Evolutionary conservation across 331 rosid genomes (phyloP).

Genomic region (Acacia pycnantha): DNA sequence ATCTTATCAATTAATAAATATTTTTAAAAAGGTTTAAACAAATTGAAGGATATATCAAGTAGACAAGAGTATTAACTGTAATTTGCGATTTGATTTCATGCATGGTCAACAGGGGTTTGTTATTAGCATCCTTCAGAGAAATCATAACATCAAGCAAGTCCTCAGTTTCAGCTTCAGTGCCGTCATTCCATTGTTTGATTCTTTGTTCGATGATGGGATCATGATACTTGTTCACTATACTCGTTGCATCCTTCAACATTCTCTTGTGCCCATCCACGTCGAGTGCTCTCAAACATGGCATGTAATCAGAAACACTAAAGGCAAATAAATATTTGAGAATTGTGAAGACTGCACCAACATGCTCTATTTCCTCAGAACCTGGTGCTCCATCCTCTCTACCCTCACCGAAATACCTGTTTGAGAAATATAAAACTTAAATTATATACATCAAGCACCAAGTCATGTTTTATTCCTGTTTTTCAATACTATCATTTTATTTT

Average conservation of each 20-base stretch:
- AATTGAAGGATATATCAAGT: not conserved
- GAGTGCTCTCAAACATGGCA: conserved; percentile 32
- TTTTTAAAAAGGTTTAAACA: not conserved
- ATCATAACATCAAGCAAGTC: conserved; percentile 49
- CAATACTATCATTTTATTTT: too few relatives aligned
- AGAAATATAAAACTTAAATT: not conserved
- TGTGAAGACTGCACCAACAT: conserved; percentile 9
- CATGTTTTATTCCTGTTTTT: too few relatives aligned
- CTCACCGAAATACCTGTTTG: conserved; percentile 39
- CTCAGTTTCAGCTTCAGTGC: conserved; percentile 22
- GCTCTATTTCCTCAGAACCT: conserved; percentile 32
- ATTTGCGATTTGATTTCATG: conserved; percentile 40
- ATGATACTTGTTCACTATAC: conserved; percentile 12
- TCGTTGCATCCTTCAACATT: not conserved
- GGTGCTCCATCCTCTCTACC: conserved; percentile 39
- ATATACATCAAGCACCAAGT: not conserved
- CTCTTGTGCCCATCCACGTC: conserved; percentile 30
- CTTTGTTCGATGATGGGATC: conserved; percentile 34
- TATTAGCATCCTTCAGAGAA: conserved; percentile 15
- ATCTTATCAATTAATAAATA: too few relatives aligned
- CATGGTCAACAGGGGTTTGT: conserved; percentile 19
- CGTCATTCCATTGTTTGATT: conserved; percentile 30
- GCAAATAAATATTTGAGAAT: conserved; percentile 12
- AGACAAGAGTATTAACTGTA: conserved; percentile 8
- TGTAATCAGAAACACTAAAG: conserved; percentile 24